Evolutionary conservation across 2,329 filamentous ascomycete genomes (phyloP), one percentile per base, ranked within the genome.

Genomic region (Trichoderma endophyticum): DNA sequence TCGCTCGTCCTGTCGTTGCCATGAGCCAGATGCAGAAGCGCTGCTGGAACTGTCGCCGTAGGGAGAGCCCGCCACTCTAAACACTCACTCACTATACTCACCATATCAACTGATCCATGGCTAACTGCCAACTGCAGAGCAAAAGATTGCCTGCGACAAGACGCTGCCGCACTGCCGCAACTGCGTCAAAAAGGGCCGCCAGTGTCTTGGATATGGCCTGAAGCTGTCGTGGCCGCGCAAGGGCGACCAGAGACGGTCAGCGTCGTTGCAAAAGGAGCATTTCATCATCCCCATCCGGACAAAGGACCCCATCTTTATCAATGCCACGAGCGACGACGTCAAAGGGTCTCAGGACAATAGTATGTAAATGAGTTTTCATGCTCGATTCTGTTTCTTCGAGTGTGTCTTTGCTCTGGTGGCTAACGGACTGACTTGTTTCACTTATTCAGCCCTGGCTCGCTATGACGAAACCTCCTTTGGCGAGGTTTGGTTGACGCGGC

Each of bases 161-260:
- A 51, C 63, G 12, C 39, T 61, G 26, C 70, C 70, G 39, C 56
- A 57, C 8, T 71, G 70, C 56, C 32, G 32, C 1, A 71, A 71
- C n/a, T 71, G 70, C n/a, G 12, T 51, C 6, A 71, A 60, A 43
- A 71, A 71, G 56, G 56, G 63, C 3, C 60, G 54, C 6, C 54
- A 61, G 43, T 72, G 71, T 21, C n/a, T 64, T 6, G 67, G 71
- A 28, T 72, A 72, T 12, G 71, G 60, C 6, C 34, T 72, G 66
- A 72, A 70, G 34, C 30, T 72, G 32, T 72, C 71, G 51, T 72
- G 71, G 71, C 71, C 71, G 39, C 59, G 60, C 3, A 51, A 71
- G 30, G 61, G 54, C 43, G 71, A 72, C 36, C 39, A 43, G 60
- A 61, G 71, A 21, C 66, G 71, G 32, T 57, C 71, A 3, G 67